Evolutionary conservation across 192 early-diverging fungal genomes (phyloP), one percentile per base, ranked within the genome.

Genomic region (Allomyces javanicus): DNA sequence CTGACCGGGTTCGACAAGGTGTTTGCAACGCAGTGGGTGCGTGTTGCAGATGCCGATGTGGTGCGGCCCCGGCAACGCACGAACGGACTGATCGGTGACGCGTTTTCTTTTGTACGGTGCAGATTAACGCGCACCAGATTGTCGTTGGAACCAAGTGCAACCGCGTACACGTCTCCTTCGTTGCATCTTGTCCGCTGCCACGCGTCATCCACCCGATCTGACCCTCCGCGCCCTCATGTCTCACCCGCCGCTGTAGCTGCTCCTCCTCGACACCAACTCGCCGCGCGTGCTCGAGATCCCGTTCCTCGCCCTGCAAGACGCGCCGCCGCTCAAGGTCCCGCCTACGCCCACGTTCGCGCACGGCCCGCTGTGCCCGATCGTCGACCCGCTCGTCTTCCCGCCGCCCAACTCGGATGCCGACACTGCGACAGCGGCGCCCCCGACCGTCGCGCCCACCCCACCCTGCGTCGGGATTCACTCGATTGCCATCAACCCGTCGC

Each of bases 401-500:
- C 33, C 33, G 33, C 33, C 33, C 9, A 9, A 40, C 33, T 40
- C 33, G 4, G 7, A 40, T 40, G 33, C 33, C 33, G 33, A n/a
- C n/a, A n/a, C 26, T 1, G 1, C 33, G 33, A n/a, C n/a, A n/a
- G 4, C 26, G 26, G 26, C 26, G 1, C 33, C 3, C 4, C 33
- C 33, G 5, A 40, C 33, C 33, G 33, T 40, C 33, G 7, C 33
- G 4, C 7, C 33, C 5, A 40, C 33, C 5, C 33, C 33, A 7
- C 4, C 33, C 33, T 40, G 33, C 9, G 33, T 40, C 50, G 79
- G 78, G 11, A 78, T 83, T 45, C 81, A 81, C 62, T 70, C 68
- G 25, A 70, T 80, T 14, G 76, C 74, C 6, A 71, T 83, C 22
- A 82, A 82, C 65, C 70, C 75, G 21, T 73, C 70, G 0, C 61